Conservation (phyloP, 129 eudicot genomes). For the sunflower (Helianthus annuus) region DNA sequence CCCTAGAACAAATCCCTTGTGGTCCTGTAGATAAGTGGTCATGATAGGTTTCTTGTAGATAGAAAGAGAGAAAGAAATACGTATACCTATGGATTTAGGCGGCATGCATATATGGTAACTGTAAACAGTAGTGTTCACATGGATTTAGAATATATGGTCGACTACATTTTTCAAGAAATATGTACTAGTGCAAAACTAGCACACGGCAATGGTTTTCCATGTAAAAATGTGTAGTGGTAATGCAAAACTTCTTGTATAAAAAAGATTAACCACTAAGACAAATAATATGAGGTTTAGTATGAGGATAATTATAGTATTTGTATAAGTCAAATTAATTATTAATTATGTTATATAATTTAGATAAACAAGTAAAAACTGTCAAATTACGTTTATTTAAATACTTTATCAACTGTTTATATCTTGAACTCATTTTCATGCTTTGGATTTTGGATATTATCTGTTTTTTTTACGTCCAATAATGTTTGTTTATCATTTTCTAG, state of each 20-base stretch:
- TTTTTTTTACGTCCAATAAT: too few species aligned
- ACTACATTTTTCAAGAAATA: slow-evolving; percentile 26
- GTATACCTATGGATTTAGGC: slow-evolving; percentile 8
- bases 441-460: too few species aligned
- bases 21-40: slow-evolving; percentile 38
- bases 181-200: slow-evolving; percentile 19
- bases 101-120: slow-evolving; percentile 37
- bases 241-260: too few species aligned
- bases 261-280: not conserved
- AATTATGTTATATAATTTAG: too few species aligned
- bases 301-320: too few species aligned
- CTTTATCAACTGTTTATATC: too few species aligned
- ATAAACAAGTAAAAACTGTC: too few species aligned
- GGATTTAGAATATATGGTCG: slow-evolving; percentile 28
- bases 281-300: too few species aligned
- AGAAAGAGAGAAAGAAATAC: slow-evolving; percentile 8
- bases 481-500: too few species aligned
- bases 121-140: slow-evolving; percentile 18
- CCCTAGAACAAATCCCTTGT: slow-evolving; percentile 39
- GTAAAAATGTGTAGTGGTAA: not conserved
- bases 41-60: slow-evolving; percentile 34
- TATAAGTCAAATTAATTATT: too few species aligned
- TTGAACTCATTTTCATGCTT: too few species aligned
- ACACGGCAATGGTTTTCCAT: slow-evolving; percentile 19
- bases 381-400: too few species aligned